A percentile compares a stretch with the other conserved stretches of the same genome.
phyloP scores from a whole-genome alignment of 257 asterid species.

The Cruciata laevipes region DNA sequence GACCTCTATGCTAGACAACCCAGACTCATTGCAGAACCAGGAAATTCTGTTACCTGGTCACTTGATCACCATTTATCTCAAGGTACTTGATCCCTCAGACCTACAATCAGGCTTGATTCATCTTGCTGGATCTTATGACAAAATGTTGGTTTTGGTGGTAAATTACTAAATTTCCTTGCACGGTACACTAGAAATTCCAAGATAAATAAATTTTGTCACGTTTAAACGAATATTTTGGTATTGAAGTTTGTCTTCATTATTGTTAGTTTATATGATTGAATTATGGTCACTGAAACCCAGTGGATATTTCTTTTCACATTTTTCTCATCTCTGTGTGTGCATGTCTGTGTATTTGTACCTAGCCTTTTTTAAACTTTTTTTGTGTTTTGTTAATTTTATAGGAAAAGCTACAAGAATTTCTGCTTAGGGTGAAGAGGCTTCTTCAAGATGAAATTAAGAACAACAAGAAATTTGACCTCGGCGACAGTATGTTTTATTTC shows the following conservation, averaged over 20 bases:
- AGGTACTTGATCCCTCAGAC: constrained; percentile 39
- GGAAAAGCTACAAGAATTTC: constrained; percentile 90
- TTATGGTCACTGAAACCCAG: background rate
- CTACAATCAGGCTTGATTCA: constrained; percentile 2
- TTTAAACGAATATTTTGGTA: background rate
- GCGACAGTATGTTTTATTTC: constrained; percentile 44
- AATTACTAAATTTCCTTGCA: background rate
- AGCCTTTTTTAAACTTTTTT: background rate
- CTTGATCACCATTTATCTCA: constrained; percentile 76
- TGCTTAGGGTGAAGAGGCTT: constrained; percentile 45
- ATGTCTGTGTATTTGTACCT: background rate
- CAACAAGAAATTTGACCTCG: constrained; percentile 44
- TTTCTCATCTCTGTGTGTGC: too few relatives aligned
- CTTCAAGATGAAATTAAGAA: constrained; percentile 63
- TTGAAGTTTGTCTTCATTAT: background rate
- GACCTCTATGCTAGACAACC: constrained; percentile 86
- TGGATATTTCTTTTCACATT: too few relatives aligned
- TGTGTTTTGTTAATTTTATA: constrained; percentile 22
- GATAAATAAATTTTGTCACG: too few relatives aligned
- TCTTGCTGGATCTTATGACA: background rate
- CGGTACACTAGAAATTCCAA: background rate
- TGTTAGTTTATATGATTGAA: background rate
- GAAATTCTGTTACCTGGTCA: constrained; percentile 96
- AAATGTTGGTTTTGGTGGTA: constrained; percentile 6
- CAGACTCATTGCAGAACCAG: constrained; percentile 91